Evolutionary conservation across 2,329 filamentous ascomycete species (phyloP).

Genomic region (Paecilomyces formosus): DNA sequence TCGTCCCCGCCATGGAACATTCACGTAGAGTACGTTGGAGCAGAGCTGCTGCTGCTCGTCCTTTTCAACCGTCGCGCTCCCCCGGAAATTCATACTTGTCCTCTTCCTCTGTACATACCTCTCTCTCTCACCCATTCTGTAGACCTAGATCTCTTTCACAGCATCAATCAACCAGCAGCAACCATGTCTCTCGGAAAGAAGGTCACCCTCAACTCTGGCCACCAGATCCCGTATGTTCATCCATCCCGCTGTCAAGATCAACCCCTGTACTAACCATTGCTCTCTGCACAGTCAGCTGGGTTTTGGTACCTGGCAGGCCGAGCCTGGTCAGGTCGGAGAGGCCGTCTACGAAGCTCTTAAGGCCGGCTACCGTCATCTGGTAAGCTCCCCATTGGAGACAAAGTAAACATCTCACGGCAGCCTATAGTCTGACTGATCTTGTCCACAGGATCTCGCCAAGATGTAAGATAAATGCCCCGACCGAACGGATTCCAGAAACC

Average conservation of each 20-base stretch:
- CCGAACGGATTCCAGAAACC: not conserved
- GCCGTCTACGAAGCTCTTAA: slow-evolving; percentile 33
- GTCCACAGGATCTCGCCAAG: slow-evolving; percentile 28
- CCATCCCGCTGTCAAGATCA: not conserved
- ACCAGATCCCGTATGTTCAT: slow-evolving; percentile 28
- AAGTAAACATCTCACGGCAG: not conserved
- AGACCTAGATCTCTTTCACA: not conserved
- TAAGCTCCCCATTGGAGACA: slow-evolving; percentile 11
- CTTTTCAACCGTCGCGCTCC: not conserved
- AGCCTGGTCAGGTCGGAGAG: slow-evolving; percentile 31
- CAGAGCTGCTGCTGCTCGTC: not conserved
- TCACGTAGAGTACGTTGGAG: not conserved
- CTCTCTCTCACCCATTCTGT: not conserved
- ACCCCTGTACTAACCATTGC: not conserved
- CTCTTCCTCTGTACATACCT: not conserved
- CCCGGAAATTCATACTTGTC: not conserved
- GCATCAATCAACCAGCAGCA: slow-evolving; percentile 4
- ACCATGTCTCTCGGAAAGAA: slow-evolving; percentile 35
- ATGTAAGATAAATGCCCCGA: slow-evolving; percentile 18
- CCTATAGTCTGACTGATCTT: slow-evolving; percentile 6
- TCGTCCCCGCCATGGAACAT: not conserved
- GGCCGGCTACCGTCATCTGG: slow-evolving; percentile 33
- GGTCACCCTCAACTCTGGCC: slow-evolving; percentile 30
- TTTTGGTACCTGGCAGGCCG: slow-evolving; percentile 35
- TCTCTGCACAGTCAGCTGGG: slow-evolving; percentile 23